Evolutionary conservation across 108 stramenopile species (phyloP), one percentile per base, ranked within the genome.

Genomic region (Nannochloropsis salina): DNA sequence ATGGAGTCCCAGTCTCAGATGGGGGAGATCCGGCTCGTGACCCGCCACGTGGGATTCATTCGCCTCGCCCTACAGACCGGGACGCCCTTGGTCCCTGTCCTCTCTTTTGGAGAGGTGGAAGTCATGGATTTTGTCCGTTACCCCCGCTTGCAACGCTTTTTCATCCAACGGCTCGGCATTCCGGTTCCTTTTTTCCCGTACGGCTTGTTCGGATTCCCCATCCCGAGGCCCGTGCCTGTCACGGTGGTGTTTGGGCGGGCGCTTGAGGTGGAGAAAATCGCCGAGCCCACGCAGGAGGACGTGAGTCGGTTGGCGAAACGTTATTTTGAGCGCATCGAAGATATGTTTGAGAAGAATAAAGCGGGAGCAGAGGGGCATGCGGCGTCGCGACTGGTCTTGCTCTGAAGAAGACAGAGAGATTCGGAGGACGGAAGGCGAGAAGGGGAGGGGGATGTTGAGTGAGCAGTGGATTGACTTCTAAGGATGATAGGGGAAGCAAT

Each of bases 21-120:
- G 44, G 82, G 44, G 5, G 82, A 82, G 9, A 82, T 82, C 21
- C 42, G 42, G 82, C 15, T 43, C 8, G 21, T 82, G 5, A 82
- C 82, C 8, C 18, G 21, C 20, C 82, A 82, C 82, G 44, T 43
- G 20, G 82, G 82, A 15, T 82, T 82, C 21, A 82, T 82, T 82
- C 18, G 82, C 18, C 21, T 82, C 15, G 82, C 82, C 20, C 42
- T 82, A 5, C 82, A 82, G 9, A 45, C 82, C 15, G 82, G 82
- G 20, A 21, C 82, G 9, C 44, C 42, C 20, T 21, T 82, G 20
- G 82, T 82, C 20, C 82, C 82, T 44, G 82, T 82, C 20, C 44
- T 82, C 42, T 82, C 82, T n/a, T 82, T 82, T 82, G 82, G 82
- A 15, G 82, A 82, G 21, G 82, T 82, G 15, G 82, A 82, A 44